Evolutionary conservation across 2,329 filamentous ascomycete species (phyloP).

Genomic region (Fusarium luffae): DNA sequence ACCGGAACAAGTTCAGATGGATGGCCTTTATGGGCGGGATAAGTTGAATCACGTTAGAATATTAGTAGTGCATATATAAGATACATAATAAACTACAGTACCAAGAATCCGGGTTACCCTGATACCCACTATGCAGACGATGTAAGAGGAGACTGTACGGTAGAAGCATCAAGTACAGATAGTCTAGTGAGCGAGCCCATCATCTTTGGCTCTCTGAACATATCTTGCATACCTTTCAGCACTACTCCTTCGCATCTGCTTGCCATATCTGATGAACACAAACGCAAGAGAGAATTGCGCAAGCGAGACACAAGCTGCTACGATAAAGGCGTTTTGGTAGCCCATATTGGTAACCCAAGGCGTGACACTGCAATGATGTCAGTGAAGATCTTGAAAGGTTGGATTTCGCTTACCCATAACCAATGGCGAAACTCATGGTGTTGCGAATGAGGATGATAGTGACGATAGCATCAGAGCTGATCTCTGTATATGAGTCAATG

Average conservation of each 20-base stretch:
- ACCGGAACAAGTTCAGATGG: no score
- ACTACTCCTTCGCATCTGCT: neutral
- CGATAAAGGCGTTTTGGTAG: neutral
- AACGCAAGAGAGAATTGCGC: neutral
- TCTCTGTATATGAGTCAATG: neutral
- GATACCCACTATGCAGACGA: no score
- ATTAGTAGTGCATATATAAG: no score
- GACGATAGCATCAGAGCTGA: neutral
- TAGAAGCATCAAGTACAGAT: no score
- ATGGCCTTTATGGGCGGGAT: no score
- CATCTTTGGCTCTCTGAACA: neutral
- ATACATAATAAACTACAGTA: no score
- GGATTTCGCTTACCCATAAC: neutral
- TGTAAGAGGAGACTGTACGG: no score
- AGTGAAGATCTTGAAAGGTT: fast-evolving
- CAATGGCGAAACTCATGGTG: neutral
- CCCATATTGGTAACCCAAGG: neutral
- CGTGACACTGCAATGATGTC: neutral
- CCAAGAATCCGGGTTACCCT: no score
- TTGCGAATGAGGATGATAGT: neutral
- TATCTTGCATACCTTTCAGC: neutral
- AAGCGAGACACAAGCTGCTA: neutral
- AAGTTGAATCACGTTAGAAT: no score
- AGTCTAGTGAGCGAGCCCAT: neutral
- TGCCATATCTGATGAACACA: neutral